Base-by-base conservation (phyloP, 208 protist genomes). In the Trypanosoma mega region DNA sequence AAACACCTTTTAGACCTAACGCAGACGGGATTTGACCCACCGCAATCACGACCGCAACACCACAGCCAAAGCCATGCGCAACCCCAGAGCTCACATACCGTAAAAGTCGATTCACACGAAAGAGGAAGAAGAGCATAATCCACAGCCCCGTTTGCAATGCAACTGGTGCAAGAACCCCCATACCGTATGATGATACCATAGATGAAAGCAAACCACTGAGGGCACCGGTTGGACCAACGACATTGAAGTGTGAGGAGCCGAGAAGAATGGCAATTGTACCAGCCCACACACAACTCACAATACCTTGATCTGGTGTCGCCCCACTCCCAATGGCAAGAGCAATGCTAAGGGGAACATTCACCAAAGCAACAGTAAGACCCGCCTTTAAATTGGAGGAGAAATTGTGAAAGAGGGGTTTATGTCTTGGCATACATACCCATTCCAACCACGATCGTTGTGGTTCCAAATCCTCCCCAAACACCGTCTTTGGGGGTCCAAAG, bases 171-270 rank as follows among this genome's bases (percentile, higher is more conserved):
- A 73, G 52, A 1, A 73, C 52, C 2, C 45, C 50, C 3, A 29
- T 14, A 11, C 67, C 67, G 37, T 59, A 65, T 1, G 51, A 45
- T 3, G 29, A 29, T 14, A 66, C 67, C 67, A 67, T 73, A 21
- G 59, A 63, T 1, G 67, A 0, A 33, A 73, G 67, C 39, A 73
- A 45, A 26, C 67, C 67, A 31, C 51, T 67, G 44, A 73, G 67
- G 2, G 67, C 67, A 21, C 67, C 67, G 18, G 67, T 73, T 12
- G 67, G 67, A 14, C 67, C 67, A 57, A 73, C 52, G 23, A 73
- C 67, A 36, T 73, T 73, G 36, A 73, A 73, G 33, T 73, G 67
- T n/a, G 67, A 73, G 16, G 67, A 73, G 14, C 59, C 50, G 20
- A 54, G 48, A 36, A 73, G 1, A 21, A 58, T 1, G 29, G 67